Base-by-base conservation (phyloP, 805 yeast species). In the Hanseniaspora vineae region DNA sequence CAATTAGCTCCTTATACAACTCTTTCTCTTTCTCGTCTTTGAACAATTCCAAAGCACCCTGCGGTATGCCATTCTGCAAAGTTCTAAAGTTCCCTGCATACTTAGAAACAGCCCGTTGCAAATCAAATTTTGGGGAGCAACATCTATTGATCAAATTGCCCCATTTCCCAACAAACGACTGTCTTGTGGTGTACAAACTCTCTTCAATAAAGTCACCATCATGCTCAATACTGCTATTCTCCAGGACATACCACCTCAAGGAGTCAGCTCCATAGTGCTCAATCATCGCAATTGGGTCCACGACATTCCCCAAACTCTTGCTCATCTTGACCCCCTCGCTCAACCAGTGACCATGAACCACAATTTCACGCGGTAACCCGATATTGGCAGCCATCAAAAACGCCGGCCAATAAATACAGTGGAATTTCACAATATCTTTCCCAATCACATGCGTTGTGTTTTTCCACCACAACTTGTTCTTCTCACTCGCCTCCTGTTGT, bases 301-400 rank as follows among this genome's bases (percentile, higher is more conserved):
- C 94, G 10, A 90, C 97, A 59, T 92, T 92, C 0, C 97, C 96
- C 47, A 80, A 66, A 49, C 94, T 81, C 57, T 92, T 92, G 45
- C 95, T 84, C 98, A 92, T 92, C 60, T 92, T 92, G 42, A 78
- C 68, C 0, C 97, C 97, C 33, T 80, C 82, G 62, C 83, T 76
- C 19, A 89, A 69, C 97, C 97, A 92, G 62, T 92, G 98, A 6
- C 94, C 81, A 67, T 92, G 98, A 2, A 92, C 95, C 6, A 88
- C 72, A 3, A 92, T 75, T 49, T 79, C 81, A 40, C 72, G 66
- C 0, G 97, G 97, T 6, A 82, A 57, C 4, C 75, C 76, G 0
- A 84, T 58, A 0, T 73, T 82, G 0, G 94, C 92, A 0, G 96
- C 96, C 73, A 89, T 66, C 49, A 92, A 67, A 50, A 92, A 81